phyloP scores from a whole-genome alignment of 139 green algal genomes.

The Volvox reticuliferus region DNA sequence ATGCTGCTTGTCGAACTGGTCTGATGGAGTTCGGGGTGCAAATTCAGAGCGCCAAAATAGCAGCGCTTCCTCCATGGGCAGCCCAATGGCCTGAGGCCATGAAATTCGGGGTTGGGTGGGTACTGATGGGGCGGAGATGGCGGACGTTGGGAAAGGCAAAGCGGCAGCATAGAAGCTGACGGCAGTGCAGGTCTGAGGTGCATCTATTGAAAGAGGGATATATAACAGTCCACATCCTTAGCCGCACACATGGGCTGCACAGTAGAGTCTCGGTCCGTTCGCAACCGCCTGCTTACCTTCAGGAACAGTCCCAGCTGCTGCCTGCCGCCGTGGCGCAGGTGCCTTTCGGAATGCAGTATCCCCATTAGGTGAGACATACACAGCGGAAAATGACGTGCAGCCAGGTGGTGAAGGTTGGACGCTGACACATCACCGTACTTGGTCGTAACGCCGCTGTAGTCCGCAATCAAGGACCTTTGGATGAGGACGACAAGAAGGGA shows the following conservation, averaged over 20 bases:
- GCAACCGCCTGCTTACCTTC: slow-evolving; percentile 72
- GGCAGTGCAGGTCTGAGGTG: too few species aligned
- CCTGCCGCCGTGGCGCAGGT: slow-evolving; percentile 93
- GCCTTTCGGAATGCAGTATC: slow-evolving; percentile 79
- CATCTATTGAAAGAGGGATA: too few species aligned
- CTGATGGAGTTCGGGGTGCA: slow-evolving; percentile 68
- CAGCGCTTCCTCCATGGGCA: slow-evolving; percentile 93
- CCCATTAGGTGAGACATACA: slow-evolving; percentile 88
- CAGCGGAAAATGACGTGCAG: slow-evolving; percentile 84
- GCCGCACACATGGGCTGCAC: too few species aligned
- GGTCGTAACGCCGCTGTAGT: slow-evolving; percentile 48
- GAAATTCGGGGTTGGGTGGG: too few species aligned
- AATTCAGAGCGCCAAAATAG: slow-evolving; percentile 94
- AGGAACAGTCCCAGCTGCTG: slow-evolving; percentile 97
- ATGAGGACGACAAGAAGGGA: too few species aligned
- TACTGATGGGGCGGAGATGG: too few species aligned
- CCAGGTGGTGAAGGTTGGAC: slow-evolving; percentile 59
- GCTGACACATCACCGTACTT: slow-evolving; percentile 38
- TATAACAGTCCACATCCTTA: too few species aligned
- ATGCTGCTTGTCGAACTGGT: slow-evolving; percentile 98
- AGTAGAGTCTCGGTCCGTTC: too few species aligned
- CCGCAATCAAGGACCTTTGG: slow-evolving; percentile 32
- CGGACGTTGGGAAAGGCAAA: too few species aligned
- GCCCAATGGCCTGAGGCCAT: slow-evolving; percentile 80
- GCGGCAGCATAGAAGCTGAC: too few species aligned